Conservation (phyloP, 768 basidiomycete species). For the Trametes cinnabarina region DNA sequence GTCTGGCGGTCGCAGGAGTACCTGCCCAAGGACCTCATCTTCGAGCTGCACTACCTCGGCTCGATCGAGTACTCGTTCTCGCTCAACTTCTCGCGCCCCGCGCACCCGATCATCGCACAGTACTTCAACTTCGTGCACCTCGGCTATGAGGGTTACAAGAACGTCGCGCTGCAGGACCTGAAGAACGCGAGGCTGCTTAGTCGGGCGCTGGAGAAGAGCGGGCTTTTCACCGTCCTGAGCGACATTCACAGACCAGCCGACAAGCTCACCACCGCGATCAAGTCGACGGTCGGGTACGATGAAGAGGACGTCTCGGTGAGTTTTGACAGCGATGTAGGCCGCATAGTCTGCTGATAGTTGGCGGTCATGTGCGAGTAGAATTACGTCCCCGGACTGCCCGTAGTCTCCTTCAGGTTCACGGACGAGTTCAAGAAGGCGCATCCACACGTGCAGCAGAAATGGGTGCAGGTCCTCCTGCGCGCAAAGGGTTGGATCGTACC, state of each 20-base stretch:
- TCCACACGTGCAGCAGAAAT: conserved; percentile 56
- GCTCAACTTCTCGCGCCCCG: conserved; percentile 59
- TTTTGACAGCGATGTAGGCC: too few species aligned
- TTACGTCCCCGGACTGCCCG: conserved; percentile 51
- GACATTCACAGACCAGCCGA: conserved; percentile 50
- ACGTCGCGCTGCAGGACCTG: conserved; percentile 46
- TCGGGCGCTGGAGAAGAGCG: conserved; percentile 57
- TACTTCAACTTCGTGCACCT: conserved; percentile 66
- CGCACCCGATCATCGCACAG: conserved; percentile 59
- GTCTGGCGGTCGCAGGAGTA: conserved; percentile 55
- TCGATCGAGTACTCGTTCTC: conserved; percentile 75
- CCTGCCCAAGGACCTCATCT: conserved; percentile 70
- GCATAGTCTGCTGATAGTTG: too few species aligned
- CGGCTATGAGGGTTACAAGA: conserved; percentile 53
- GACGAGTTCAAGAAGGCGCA: conserved; percentile 50
- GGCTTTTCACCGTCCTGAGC: conserved; percentile 50
- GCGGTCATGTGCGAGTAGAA: conserved; percentile 26
- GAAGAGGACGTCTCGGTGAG: conserved; percentile 59
- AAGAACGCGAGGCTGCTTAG: conserved; percentile 66
- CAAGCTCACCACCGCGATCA: conserved; percentile 26
- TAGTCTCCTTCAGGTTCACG: conserved; percentile 55
- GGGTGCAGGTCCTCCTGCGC: conserved; percentile 52
- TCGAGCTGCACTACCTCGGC: conserved; percentile 53
- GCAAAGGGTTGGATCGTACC: conserved; percentile 58
- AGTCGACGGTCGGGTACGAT: conserved; percentile 38